Evolutionary conservation across 2,329 filamentous ascomycete species (phyloP).

Genomic region (Cladophialophora carrionii): DNA sequence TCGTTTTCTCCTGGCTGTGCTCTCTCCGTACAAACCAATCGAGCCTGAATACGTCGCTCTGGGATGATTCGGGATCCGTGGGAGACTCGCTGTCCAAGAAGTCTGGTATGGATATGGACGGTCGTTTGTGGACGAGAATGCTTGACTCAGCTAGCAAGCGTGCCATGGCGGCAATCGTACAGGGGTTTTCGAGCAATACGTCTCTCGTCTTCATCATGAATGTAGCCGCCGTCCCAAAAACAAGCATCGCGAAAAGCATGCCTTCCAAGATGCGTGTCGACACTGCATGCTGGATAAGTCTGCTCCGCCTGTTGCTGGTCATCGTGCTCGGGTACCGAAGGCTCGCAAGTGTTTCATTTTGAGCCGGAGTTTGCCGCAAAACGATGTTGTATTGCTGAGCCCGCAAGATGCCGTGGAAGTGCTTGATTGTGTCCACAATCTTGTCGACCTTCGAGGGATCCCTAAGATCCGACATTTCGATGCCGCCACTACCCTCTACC

Average conservation of each 20-base stretch:
- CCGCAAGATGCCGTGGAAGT: neutral
- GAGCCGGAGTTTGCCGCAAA: neutral
- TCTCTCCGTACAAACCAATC: neutral
- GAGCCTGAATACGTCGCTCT: neutral
- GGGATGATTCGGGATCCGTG: neutral
- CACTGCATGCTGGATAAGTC: conserved; percentile 4
- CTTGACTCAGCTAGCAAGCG: neutral
- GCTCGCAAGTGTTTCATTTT: conserved; percentile 1
- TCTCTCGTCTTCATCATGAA: conserved; percentile 1
- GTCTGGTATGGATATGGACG: neutral
- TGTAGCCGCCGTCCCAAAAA: neutral
- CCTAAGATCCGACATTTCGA: neutral
- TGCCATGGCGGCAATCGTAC: neutral
- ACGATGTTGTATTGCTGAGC: conserved; percentile 3
- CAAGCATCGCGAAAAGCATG: neutral
- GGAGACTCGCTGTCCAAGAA: neutral
- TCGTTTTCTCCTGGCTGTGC: neutral
- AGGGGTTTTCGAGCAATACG: neutral
- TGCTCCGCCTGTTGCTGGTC: conserved; percentile 3
- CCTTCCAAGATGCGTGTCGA: conserved; percentile 4
- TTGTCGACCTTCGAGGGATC: neutral
- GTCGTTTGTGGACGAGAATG: neutral
- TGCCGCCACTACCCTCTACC: neutral
- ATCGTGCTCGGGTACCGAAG: neutral
- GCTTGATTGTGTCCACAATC: conserved; percentile 4